Conservation (phyloP, 495 filamentous ascomycete genomes). For the Choiromyces venosus region DNA sequence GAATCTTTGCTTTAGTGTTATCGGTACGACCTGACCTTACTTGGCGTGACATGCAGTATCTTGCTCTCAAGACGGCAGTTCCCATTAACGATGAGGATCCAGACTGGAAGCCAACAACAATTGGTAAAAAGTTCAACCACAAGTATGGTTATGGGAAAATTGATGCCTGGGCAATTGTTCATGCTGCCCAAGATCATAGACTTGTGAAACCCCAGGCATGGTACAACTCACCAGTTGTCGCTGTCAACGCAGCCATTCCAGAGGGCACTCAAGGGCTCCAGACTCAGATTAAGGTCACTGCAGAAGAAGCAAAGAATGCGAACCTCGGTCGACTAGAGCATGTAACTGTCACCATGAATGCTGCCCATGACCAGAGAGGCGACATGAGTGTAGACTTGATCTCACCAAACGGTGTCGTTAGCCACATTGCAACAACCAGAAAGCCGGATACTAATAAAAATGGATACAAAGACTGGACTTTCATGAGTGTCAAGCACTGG, state of each 20-base stretch:
- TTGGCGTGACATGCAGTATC: constrained; percentile 92
- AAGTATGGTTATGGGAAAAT: constrained; percentile 93
- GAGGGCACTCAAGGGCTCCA: constrained; percentile 77
- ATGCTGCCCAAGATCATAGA: constrained; percentile 77
- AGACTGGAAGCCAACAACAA: constrained; percentile 73
- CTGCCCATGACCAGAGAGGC: constrained; percentile 75
- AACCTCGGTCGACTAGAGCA: constrained; percentile 86
- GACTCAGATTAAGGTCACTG: constrained; percentile 69
- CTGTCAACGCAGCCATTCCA: constrained; percentile 78
- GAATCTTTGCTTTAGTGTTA: constrained; percentile 87
- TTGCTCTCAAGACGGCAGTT: constrained; percentile 77
- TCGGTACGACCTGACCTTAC: constrained; percentile 77
- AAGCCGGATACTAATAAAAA: constrained; percentile 54
- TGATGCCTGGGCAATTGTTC: constrained; percentile 78
- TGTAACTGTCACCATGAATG: constrained; percentile 96
- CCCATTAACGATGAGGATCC: constrained; percentile 67
- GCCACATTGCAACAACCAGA: constrained; percentile 73
- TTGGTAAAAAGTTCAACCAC: constrained; percentile 84
- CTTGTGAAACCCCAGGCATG: constrained; percentile 95
- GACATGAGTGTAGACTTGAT: constrained; percentile 90
- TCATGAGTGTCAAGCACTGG: constrained; percentile 97
- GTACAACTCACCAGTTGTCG: constrained; percentile 88
- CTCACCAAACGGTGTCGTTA: constrained; percentile 73
- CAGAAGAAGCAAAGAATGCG: constrained; percentile 66
- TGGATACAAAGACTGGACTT: constrained; percentile 97